A percentile compares a stretch with the other conserved stretches of the same genome.
phyloP scores from a whole-genome alignment of 139 green algal genomes.

The Coccomyxa sp. region DNA sequence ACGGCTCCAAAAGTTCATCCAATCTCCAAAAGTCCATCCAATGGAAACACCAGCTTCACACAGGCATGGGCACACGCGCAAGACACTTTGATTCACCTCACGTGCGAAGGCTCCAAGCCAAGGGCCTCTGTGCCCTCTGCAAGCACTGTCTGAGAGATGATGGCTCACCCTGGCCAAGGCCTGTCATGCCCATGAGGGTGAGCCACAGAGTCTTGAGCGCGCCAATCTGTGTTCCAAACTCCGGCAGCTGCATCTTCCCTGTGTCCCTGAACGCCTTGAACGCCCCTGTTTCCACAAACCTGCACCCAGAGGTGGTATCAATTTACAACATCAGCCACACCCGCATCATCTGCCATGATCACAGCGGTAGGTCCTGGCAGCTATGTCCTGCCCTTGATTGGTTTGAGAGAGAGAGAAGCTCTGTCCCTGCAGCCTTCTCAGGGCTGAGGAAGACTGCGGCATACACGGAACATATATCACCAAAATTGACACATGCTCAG shows the following conservation, averaged over 20 bases:
- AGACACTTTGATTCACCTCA: too few relatives aligned
- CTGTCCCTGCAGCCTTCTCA: too few relatives aligned
- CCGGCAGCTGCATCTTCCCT: conserved; percentile 48
- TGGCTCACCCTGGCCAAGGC: conserved; percentile 8
- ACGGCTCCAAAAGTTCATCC: too few relatives aligned
- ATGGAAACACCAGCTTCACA: too few relatives aligned
- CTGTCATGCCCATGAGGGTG: conserved; percentile 3
- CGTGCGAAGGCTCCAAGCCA: too few relatives aligned
- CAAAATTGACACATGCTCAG: too few relatives aligned
- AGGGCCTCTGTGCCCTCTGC: too few relatives aligned
- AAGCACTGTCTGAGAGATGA: too few relatives aligned
- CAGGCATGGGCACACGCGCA: too few relatives aligned
- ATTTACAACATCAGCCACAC: not conserved
- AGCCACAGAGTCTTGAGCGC: conserved; percentile 15
- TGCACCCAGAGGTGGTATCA: not conserved
- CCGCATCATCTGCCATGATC: not conserved
- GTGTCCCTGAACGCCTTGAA: conserved; percentile 32
- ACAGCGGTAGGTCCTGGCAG: not conserved
- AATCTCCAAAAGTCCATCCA: too few relatives aligned
- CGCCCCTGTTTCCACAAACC: conserved; percentile 27
- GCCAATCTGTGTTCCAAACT: conserved; percentile 51
- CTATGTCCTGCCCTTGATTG: not conserved
- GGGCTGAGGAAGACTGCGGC: too few relatives aligned
- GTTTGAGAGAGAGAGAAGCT: not conserved
- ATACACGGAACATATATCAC: too few relatives aligned